Base-by-base conservation (phyloP, 2,329 filamentous ascomycete species). In the Colletotrichum euphorbiae region DNA sequence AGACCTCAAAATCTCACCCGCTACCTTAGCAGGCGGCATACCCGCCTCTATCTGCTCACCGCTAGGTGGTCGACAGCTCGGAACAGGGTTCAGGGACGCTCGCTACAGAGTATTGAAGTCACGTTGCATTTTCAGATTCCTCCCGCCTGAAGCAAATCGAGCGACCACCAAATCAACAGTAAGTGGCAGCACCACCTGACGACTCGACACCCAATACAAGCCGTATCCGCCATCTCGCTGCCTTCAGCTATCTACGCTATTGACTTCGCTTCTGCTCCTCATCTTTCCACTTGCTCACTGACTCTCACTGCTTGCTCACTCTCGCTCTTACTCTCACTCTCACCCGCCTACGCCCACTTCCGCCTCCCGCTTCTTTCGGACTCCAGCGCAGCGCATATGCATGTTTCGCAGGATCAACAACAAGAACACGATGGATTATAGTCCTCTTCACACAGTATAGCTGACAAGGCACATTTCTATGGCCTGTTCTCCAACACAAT, bases 391-490 rank as follows among this genome's bases (percentile, higher is more conserved):
- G 58, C 58, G 46, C 58, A 42, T 61, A 61, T 61, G 58, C 58
- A 61, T 61, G 58, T 61, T 46, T 61, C 19, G 42, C 58, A 61
- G 58, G 43, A 43, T 33, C 46, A 51, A 43, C 45, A 28, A 58
- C 46, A 31, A 42, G 40, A 52, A 61, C 58, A 61, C 58, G 46
- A 52, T 19, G 48, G 56, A 58, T 50, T 38, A 19, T 48, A 51
- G 12, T 19, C 42, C 36, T 38, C 31, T 19, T 15, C 48, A 42
- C 48, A 40, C 21, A 6, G 4, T 54, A 24, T 7, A 28, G 46
- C 60, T 46, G 60, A 68, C 60, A 65, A 24, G 40, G 61, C 65
- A 68, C 48, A 52, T 36, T 52, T 64, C 24, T 17, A 11, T 36
- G 8, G 33, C 40, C 45, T 36, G 33, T 15, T 13, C 3, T 43